Base-by-base conservation (phyloP, 2,329 filamentous ascomycete genomes). In the Calonectria henricotiae region DNA sequence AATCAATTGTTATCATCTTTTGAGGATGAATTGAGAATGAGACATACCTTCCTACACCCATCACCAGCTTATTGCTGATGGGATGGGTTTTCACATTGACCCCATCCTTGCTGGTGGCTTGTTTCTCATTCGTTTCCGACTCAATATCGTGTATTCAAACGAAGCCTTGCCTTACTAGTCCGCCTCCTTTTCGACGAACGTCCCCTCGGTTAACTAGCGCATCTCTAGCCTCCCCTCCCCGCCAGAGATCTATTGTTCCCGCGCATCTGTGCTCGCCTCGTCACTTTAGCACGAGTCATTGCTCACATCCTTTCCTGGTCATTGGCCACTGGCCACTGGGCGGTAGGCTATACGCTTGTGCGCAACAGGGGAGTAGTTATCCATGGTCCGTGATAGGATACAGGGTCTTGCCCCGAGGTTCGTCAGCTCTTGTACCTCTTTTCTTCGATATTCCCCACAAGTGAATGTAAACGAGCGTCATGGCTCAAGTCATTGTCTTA, bases 241-340 rank as follows among this genome's bases (percentile, higher is more conserved):
- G 55, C 55, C 39, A 37, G 55, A 41, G 55, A 61, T 61, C 55
- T 61, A 41, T 61, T 61, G 44, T 61, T 61, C 55, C 55, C 55
- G 55, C 15, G 51, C 15, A 61, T 41, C 55, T 30, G 55, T 44
- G 39, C 55, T 30, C 37, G 23, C 20, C 55, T 61, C 32, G 51
- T 58, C 51, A 25, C 51, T 12, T 58, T 58, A 43, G 55, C 25
- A 39, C 55, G 64, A 67, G 64, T 67, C 64, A 67, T 54, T 51
- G 20, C 55, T 27, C 15, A 7, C 25, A 47, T 12, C 25, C 47
- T 23, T 7, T 17, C 25, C 47, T 9, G 7, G 9, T 9, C 11
- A 44, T 61, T 43, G 55, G 55, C 7, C 27, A 32, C 39, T 43
- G 55, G 55, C 7, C 27, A 32, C 39, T 61, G 23, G 13, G 3